Conservation (phyloP, 495 filamentous ascomycete species). For the Xylaria grammica region DNA sequence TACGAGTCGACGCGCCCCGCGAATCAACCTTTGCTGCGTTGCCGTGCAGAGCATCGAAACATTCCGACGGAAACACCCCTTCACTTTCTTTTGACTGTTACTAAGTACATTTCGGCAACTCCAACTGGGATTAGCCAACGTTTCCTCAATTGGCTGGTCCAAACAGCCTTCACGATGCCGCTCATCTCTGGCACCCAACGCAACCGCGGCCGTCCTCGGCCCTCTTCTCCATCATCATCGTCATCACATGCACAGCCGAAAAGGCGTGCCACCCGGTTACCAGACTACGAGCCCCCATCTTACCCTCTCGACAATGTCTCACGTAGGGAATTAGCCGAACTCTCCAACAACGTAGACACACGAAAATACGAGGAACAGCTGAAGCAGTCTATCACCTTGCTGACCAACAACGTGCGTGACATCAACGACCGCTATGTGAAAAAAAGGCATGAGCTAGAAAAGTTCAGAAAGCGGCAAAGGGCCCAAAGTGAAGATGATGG, state of each 20-base stretch:
- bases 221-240: conserved; percentile 25
- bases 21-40: neutral
- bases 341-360: conserved; percentile 38
- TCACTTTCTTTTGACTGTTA: neutral
- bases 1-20: neutral
- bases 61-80: neutral
- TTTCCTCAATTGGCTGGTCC: neutral
- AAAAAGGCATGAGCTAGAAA: conserved; percentile 53
- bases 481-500: conserved; percentile 32
- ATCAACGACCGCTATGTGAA: conserved; percentile 58
- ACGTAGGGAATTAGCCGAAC: conserved; percentile 37
- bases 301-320: conserved; percentile 50
- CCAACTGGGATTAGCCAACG: neutral
- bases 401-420: conserved; percentile 51
- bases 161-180: conserved; percentile 4
- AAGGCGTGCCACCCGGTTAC: conserved; percentile 45
- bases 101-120: neutral
- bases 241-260: conserved; percentile 18
- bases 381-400: conserved; percentile 37
- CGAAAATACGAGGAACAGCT: conserved; percentile 47
- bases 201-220: conserved; percentile 21
- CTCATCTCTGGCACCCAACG: conserved; percentile 23
- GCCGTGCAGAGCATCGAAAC: neutral
- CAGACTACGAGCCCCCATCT: conserved; percentile 63
- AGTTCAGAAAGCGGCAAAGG: conserved; percentile 32